These are phyloP conservation scores for Hortaea sp. DNA, from an alignment of 2,329 filamentous ascomycete species.

Conservation along the genomic window DNA sequence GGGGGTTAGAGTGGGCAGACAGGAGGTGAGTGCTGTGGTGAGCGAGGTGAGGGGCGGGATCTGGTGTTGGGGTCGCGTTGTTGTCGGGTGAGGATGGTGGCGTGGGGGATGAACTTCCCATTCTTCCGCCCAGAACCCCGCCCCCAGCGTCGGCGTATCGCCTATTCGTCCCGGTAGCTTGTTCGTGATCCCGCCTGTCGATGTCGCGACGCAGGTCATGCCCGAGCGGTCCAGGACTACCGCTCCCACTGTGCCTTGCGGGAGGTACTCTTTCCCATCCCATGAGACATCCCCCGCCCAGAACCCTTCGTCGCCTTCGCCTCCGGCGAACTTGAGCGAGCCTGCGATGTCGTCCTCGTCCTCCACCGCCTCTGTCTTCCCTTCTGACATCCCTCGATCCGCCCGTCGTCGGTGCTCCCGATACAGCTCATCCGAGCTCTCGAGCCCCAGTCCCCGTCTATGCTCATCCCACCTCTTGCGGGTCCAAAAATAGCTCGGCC, in stretches of 20 bases:
- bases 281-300: slow-evolving; percentile 34
- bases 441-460: slow-evolving; percentile 44
- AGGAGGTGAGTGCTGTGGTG: slow-evolving; percentile 8
- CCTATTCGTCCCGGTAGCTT: slow-evolving; percentile 78
- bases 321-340: not conserved
- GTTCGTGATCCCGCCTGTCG: slow-evolving; percentile 73
- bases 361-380: not conserved
- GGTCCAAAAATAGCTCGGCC: slow-evolving; percentile 68
- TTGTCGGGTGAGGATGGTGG: too few species aligned
- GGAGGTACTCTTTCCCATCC: slow-evolving; percentile 56
- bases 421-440: slow-evolving; percentile 26
- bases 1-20: slow-evolving; percentile 13
- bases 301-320: not conserved
- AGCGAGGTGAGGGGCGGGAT: slow-evolving; percentile 1
- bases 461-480: slow-evolving; percentile 72
- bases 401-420: slow-evolving; percentile 34
- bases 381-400: not conserved
- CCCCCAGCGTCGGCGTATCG: slow-evolving; percentile 73
- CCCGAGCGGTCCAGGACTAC: slow-evolving; percentile 72
- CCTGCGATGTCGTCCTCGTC: not conserved
- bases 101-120: slow-evolving; percentile 41
- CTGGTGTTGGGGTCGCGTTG: too few species aligned
- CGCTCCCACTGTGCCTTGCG: slow-evolving; percentile 76
- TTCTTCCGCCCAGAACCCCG: slow-evolving; percentile 84
- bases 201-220: slow-evolving; percentile 57